phyloP scores from a whole-genome alignment of 2,329 filamentous ascomycete species.

The Penicillium sp. region DNA sequence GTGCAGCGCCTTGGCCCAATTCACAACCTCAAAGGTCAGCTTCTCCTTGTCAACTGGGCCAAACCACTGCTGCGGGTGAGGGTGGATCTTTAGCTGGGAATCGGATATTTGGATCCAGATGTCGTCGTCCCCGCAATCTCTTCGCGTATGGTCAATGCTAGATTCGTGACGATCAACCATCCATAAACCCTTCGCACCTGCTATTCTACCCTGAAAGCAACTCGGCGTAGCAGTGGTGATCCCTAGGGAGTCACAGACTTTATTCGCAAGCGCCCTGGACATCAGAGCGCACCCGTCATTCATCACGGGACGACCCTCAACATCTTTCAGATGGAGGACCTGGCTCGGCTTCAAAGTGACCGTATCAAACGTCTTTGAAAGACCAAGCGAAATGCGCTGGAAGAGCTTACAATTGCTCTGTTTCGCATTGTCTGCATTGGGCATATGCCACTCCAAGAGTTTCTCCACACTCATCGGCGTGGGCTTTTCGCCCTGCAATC shows the following conservation, averaged over 20 bases:
- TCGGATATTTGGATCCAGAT: constrained; percentile 59
- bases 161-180: constrained; percentile 51
- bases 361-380: constrained; percentile 48
- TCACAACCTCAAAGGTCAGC: constrained; percentile 59
- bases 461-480: constrained; percentile 40
- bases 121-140: constrained; percentile 19
- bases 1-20: constrained; percentile 47
- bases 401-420: constrained; percentile 50
- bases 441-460: constrained; percentile 51
- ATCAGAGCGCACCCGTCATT: constrained; percentile 58
- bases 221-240: constrained; percentile 48
- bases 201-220: constrained; percentile 59
- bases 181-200: constrained; percentile 64
- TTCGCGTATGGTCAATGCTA: constrained; percentile 4
- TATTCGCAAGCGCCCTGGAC: constrained; percentile 52
- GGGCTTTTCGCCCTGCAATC: constrained; percentile 29
- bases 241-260: constrained; percentile 48
- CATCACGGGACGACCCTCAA: constrained; percentile 38
- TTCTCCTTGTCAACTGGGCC: constrained; percentile 42
- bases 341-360: constrained; percentile 38
- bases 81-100: constrained; percentile 60
- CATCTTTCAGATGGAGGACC: constrained; percentile 37
- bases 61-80: constrained; percentile 40
- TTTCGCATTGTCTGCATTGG: constrained; percentile 32
- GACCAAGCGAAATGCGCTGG: constrained; percentile 43